Evolutionary conservation across 768 basidiomycete genomes (phyloP).

Genomic region (Kwoniella botswanensis): DNA sequence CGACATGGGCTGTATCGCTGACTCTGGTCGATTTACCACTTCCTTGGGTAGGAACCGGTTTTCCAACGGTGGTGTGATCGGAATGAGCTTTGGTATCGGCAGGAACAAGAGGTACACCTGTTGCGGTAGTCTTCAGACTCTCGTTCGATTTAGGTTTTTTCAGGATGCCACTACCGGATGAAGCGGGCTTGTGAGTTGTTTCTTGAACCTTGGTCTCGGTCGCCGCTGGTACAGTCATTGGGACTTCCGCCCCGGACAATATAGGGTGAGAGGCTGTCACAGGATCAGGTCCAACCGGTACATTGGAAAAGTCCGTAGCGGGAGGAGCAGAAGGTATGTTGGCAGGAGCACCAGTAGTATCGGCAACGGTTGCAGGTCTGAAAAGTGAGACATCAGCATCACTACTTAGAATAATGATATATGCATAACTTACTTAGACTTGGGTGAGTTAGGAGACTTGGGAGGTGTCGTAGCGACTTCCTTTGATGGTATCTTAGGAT

Average conservation of each 20-base stretch:
- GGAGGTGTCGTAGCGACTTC: slow-evolving; percentile 29
- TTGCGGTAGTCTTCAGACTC: slow-evolving; percentile 17
- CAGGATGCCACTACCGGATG: slow-evolving; percentile 19
- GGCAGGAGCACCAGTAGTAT: slow-evolving; percentile 13
- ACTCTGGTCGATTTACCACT: slow-evolving; percentile 41
- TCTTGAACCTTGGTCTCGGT: slow-evolving; percentile 15
- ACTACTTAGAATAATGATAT: not conserved
- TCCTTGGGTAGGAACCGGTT: slow-evolving; percentile 16
- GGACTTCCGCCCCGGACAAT: not conserved
- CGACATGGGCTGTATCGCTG: slow-evolving; percentile 37
- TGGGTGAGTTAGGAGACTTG: slow-evolving; percentile 13
- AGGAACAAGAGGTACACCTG: slow-evolving; percentile 23
- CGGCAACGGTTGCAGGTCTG: slow-evolving; percentile 4
- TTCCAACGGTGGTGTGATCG: slow-evolving; percentile 19
- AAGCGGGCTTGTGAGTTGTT: slow-evolving; percentile 1
- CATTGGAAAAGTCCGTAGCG: slow-evolving; percentile 8
- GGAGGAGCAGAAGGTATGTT: slow-evolving; percentile 19
- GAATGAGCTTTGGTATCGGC: slow-evolving; percentile 22
- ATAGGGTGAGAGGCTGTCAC: slow-evolving; percentile 1
- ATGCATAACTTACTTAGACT: slow-evolving; percentile 11
- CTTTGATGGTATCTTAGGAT: slow-evolving; percentile 28
- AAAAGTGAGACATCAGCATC: not conserved
- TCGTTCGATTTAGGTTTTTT: slow-evolving; percentile 37
- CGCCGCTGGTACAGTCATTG: not conserved
- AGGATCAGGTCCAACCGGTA: slow-evolving; percentile 5